phyloP scores from a whole-genome alignment of 1,284 basidiomycete genomes.

The Leccinum solheimii region DNA sequence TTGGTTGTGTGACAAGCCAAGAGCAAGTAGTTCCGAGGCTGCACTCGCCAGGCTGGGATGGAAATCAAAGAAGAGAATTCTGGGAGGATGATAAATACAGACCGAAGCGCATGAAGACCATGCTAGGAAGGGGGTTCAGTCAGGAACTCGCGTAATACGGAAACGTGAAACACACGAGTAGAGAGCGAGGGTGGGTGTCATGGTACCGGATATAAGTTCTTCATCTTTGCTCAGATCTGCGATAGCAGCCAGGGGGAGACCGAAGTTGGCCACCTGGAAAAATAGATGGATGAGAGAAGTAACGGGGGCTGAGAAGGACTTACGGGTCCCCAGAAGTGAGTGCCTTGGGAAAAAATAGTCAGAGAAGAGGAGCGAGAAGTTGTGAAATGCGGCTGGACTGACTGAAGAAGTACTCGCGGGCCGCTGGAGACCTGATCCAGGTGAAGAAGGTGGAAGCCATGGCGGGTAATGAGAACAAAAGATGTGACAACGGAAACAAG shows the following conservation, averaged over 20 bases:
- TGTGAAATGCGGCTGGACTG: conserved; percentile 34
- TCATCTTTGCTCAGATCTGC: conserved; percentile 91
- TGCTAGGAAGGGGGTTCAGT: conserved; percentile 43
- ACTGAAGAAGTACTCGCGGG: conserved; percentile 94
- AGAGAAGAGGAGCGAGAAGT: conserved; percentile 7
- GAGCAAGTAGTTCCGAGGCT: conserved; percentile 92
- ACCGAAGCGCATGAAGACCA: conserved; percentile 97
- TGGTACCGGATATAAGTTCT: conserved; percentile 92
- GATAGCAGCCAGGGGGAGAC: conserved; percentile 89
- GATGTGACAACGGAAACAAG: not conserved
- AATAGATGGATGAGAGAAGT: conserved; percentile 20
- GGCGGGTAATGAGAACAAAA: conserved; percentile 13
- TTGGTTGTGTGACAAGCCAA: conserved; percentile 94
- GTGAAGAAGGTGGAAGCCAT: conserved; percentile 83
- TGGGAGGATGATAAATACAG: conserved; percentile 4
- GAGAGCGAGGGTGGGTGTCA: conserved; percentile 85
- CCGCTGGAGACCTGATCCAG: conserved; percentile 88
- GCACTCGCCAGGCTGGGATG: conserved; percentile 82
- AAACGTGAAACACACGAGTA: conserved; percentile 79
- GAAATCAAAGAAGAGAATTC: not conserved
- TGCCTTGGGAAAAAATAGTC: conserved; percentile 53
- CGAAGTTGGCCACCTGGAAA: conserved; percentile 91
- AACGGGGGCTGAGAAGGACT: conserved; percentile 37
- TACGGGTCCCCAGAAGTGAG: conserved; percentile 95
- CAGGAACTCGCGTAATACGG: conserved; percentile 1